phyloP scores from a whole-genome alignment of 1,284 basidiomycete species.

The Irpex lacteus region DNA sequence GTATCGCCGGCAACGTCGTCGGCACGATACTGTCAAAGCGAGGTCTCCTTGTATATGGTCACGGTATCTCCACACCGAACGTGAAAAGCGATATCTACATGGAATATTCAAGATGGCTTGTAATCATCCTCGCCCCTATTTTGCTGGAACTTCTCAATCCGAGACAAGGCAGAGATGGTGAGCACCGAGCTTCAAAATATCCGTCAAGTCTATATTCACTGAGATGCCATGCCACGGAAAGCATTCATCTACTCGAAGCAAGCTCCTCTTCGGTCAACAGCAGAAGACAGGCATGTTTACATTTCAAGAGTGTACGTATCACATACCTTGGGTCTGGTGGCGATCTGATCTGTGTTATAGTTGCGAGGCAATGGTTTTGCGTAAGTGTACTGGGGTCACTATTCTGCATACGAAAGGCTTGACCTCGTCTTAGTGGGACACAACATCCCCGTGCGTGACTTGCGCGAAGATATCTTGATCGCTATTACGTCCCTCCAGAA shows the following conservation, averaged over 20 bases:
- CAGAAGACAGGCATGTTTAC: neutral
- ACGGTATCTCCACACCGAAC: neutral
- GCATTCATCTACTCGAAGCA: neutral
- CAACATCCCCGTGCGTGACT: neutral
- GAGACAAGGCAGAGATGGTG: neutral
- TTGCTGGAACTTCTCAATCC: neutral
- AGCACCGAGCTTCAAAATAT: neutral
- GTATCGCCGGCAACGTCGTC: neutral
- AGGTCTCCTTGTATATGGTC: neutral
- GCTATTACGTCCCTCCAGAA: neutral
- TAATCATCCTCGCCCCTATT: neutral
- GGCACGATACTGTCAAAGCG: neutral
- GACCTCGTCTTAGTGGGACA: conserved; percentile 2
- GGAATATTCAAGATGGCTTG: neutral
- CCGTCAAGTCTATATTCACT: neutral
- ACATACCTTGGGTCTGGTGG: neutral
- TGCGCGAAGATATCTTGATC: neutral
- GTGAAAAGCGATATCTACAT: neutral
- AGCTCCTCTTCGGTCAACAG: neutral
- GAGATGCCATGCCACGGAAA: neutral
- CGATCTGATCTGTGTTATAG: neutral
- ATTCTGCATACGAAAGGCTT: neutral
- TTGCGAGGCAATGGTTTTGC: neutral
- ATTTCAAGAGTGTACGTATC: conserved; percentile 3
- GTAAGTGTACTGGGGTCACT: neutral